Base-by-base conservation (phyloP, 805 yeast genomes). In the Suhomyces faveliae region DNA sequence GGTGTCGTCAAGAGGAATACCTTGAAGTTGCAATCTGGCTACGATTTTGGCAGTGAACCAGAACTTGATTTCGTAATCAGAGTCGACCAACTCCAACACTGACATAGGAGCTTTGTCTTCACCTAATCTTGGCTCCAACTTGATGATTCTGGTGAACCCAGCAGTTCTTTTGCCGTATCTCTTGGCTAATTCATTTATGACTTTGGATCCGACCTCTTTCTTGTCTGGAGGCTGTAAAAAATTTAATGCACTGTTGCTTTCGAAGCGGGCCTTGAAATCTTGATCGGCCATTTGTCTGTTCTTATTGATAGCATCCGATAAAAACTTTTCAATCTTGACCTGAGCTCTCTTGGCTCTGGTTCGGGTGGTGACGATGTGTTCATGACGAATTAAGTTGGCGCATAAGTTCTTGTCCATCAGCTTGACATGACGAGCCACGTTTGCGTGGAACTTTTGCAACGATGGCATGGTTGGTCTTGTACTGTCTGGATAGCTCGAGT, bases 31-130 rank as follows among this genome's bases (percentile, higher is more conserved):
- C 45, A 85, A 71, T 55, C 96, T 77, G n/a, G 96, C 96, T 5
- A 87, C 92, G 3, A 81, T 75, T 64, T 88, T 80, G n/a, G 96
- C 96, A 7, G 82, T 77, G 59, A 81, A 70, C 82, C 95, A 87
- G 54, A 82, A 78, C 57, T 84, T 80, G 75, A 87, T 77, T 62
- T 89, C 96, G 49, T 58, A 68, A 3, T 63, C 71, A 1, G 74
- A 62, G 57, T 87, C 96, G 1, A 92, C 95, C 42, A 94, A 73
- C 67, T 94, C 99, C 46, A 94, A 61, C 7, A 91, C 83, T 0
- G 94, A 84, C 76, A 88, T 94, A 25, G 91, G 91, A 0, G 97
- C 96, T 51, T 83, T 86, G 64, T 94, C 99, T 51, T 71, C 75
- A 47, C 94, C 91, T 41, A 85, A 66, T 55, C 98, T 77, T 13